Base-by-base conservation (phyloP, 2,329 filamentous ascomycete genomes). In the Beauveria brongniartii region DNA sequence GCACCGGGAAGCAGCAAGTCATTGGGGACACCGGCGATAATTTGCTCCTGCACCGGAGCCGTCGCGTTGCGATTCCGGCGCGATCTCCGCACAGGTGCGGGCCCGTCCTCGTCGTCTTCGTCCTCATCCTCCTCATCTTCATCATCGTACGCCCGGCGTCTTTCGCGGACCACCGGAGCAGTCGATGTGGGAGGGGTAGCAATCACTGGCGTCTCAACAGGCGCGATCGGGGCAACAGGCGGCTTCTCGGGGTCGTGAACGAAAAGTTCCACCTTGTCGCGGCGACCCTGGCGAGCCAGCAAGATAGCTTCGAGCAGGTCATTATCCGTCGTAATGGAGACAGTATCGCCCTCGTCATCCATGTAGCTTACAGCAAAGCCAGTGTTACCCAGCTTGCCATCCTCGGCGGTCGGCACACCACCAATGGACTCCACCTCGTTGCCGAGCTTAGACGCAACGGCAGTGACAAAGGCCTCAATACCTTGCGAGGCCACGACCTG, bases 251-350 rank as follows among this genome's bases (percentile, higher is more conserved):
- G 92, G 68, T 99, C 90, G 72, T 99, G 94, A 14, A 97, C 92
- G 69, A 96, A 97, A 18, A 99, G 82, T 69, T 99, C 94, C 22
- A 99, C 94, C 81, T 99, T 99, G 67, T 97, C 94, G 51, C 86
- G 87, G 67, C 81, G 85, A 51, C 84, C 82, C 62, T 89, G 86
- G 63, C 91, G 88, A 5, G 93, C 91, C 30, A 97, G 82, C 22
- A 87, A 81, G 66, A 99, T 91, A 1, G 94, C 92, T 74, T 99
- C 94, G 2, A 94, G 77, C 47, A 99, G 82, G 71, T 99, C 94
- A 65, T 93, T 88, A 70, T 97, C 92, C 0, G 93, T 96, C 12
- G 94, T 99, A 72, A 99, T 96, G 46, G 92, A 96, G 18, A 99
- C 92, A 0, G 91, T 92, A 72, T 99, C 94, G 61, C 94, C 93